Base-by-base conservation (phyloP, 1,139 yeast genomes). In the Cylindricascospora bacillispora region DNA sequence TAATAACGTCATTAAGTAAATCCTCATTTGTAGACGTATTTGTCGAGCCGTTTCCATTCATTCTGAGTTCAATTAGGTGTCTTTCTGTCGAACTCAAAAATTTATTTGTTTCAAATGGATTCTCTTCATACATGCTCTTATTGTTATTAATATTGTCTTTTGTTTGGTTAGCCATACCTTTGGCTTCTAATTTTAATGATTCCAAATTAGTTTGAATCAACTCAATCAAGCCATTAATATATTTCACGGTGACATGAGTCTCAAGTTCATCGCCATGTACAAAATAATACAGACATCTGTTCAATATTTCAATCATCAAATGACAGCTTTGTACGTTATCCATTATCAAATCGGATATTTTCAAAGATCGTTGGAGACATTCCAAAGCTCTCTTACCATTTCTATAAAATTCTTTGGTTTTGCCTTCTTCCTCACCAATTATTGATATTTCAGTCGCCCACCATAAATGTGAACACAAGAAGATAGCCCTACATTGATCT, bases 291-390 rank as follows among this genome's bases (percentile, higher is more conserved):
- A 86, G 57, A 42, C 93, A 83, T 36, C 86, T 70, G 58, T 83
- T 83, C 40, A 89, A 63, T 15, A 89, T 82, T 57, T 89, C 97
- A 29, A 89, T 76, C 60, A 89, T 86, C 35, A 89, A 62, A 53
- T 82, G 86, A 74, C 77, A 38, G 72, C 97, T 50, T 23, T 50
- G 54, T 9, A 47, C 41, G 27, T 48, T 52, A 35, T 52, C 57
- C 76, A 89, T 77, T 39, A 93, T 81, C 10, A 93, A 81, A 53
- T 89, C 97, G 0, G 97, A 95, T 6, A 83, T 82, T 29, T 95
- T 65, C 18, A 89, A 58, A 0, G 95, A 73, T 43, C 89, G 62
- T 47, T 75, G 82, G 21, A 77, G 56, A 45, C 83, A 75, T 46
- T 77, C 85, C 37, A 77, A 54, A 2, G 73, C 80, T 22, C 75